Conservation (phyloP, 345 rosid species). For the Isatis tinctoria region DNA sequence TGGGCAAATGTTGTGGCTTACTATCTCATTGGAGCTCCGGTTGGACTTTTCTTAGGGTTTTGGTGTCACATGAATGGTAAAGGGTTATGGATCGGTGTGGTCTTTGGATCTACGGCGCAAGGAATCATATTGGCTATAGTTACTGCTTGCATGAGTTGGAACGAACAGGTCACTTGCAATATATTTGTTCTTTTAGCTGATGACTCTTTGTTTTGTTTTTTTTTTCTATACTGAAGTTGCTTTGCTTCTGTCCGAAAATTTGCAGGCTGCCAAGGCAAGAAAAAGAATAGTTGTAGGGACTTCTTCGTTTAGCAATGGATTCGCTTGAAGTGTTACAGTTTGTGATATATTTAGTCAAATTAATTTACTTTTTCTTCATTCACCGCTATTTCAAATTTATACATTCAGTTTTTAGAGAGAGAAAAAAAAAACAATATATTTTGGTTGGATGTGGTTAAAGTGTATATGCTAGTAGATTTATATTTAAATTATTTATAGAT, state of each 20-base stretch:
- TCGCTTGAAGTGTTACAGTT: not conserved
- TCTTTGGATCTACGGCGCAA: conserved; percentile 37
- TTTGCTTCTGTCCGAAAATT: not conserved
- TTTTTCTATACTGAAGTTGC: not conserved
- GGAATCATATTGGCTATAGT: conserved; percentile 28
- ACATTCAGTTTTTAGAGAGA: not conserved
- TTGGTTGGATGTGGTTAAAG: not conserved
- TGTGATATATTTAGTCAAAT: not conserved
- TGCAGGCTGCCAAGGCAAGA: conserved; percentile 38
- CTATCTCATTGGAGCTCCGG: conserved; percentile 37
- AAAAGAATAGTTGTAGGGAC: conserved; percentile 28
- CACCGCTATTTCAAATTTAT: too few relatives aligned
- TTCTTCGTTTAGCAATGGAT: conserved; percentile 2
- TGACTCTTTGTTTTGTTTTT: not conserved
- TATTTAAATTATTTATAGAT: too few relatives aligned
- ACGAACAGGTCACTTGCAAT: conserved; percentile 21
- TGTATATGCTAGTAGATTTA: not conserved
- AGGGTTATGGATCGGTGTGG: conserved; percentile 47
- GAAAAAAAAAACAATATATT: too few relatives aligned
- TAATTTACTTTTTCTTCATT: not conserved
- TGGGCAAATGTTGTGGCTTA: conserved; percentile 39
- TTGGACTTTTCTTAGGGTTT: conserved; percentile 36
- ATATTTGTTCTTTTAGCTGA: not conserved
- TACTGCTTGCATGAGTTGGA: conserved; percentile 40
- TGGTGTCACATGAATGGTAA: conserved; percentile 34